A percentile compares a stretch with the other conserved stretches of the same genome.
Evolutionary conservation across 1,284 basidiomycete genomes (phyloP).

Genomic region (Naganishia sp.): DNA sequence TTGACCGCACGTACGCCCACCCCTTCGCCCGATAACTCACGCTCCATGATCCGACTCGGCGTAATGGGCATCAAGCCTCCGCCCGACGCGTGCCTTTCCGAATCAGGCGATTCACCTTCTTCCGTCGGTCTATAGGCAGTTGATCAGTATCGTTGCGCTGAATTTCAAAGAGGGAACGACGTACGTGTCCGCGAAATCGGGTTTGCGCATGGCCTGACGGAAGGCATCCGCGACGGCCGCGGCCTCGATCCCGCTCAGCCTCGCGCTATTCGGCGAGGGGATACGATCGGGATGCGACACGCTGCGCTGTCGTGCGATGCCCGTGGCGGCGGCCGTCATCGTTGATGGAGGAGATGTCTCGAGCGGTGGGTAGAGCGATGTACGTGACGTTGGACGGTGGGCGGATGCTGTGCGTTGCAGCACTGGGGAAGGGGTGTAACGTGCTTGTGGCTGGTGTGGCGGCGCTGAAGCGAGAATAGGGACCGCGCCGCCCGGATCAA

Average conservation of each 20-base stretch:
- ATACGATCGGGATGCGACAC: slow-evolving; percentile 8
- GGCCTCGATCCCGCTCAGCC: slow-evolving; percentile 30
- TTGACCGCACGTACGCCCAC: slow-evolving; percentile 31
- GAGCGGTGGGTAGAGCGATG: not conserved
- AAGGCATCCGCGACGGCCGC: slow-evolving; percentile 34
- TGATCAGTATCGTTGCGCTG: not conserved
- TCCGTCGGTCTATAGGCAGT: slow-evolving; percentile 20
- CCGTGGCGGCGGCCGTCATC: not conserved
- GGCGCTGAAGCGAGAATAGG: slow-evolving; percentile 3
- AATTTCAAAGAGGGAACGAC: not conserved
- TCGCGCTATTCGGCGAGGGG: slow-evolving; percentile 10
- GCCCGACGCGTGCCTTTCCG: slow-evolving; percentile 1
- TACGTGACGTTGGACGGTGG: slow-evolving; percentile 3
- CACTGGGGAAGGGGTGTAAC: not conserved
- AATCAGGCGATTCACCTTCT: slow-evolving; percentile 29
- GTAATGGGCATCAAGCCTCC: slow-evolving; percentile 14
- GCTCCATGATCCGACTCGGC: slow-evolving; percentile 25
- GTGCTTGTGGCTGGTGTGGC: not conserved
- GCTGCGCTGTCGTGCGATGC: slow-evolving; percentile 5
- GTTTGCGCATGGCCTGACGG: slow-evolving; percentile 34
- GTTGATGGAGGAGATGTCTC: not conserved
- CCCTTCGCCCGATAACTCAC: slow-evolving; percentile 32
- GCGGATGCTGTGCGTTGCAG: not conserved
- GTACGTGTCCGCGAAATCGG: slow-evolving; percentile 26
- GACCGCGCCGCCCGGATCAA: not conserved